These are phyloP conservation scores for Alternaria gansuensis DNA, from an alignment of 2,329 filamentous ascomycete species.

Conservation along the genomic window DNA sequence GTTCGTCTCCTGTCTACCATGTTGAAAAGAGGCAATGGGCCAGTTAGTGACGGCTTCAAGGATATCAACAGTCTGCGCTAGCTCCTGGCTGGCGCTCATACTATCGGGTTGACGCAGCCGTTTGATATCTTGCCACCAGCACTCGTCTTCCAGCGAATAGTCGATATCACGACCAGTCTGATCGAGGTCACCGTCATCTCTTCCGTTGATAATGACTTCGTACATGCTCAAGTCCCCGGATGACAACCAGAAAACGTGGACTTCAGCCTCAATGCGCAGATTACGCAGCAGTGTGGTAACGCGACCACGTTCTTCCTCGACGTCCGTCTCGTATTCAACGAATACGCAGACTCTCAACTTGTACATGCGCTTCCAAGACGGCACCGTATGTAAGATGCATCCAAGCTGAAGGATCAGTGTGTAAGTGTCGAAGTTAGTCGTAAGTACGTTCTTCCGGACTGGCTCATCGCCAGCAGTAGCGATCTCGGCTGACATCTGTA, in stretches of 20 bases:
- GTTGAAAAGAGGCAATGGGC: slow-evolving; percentile 64
- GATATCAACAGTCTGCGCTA: slow-evolving; percentile 57
- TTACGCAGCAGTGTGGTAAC: slow-evolving; percentile 80
- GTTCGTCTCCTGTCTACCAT: slow-evolving; percentile 56
- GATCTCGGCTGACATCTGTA: slow-evolving; percentile 90
- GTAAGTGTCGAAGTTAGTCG: slow-evolving; percentile 92
- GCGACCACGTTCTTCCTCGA: slow-evolving; percentile 77
- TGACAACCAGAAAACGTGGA: slow-evolving; percentile 83
- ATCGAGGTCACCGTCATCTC: slow-evolving; percentile 59
- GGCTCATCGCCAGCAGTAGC: slow-evolving; percentile 61
- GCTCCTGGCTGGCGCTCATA: slow-evolving; percentile 55
- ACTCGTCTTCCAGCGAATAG: slow-evolving; percentile 72
- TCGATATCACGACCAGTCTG: slow-evolving; percentile 70
- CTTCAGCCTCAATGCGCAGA: slow-evolving; percentile 78
- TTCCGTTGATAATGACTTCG: slow-evolving; percentile 78
- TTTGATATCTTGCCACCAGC: slow-evolving; percentile 84
- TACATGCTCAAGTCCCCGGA: slow-evolving; percentile 77
- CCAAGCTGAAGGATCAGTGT: slow-evolving; percentile 86
- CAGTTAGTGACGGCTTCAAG: slow-evolving; percentile 58
- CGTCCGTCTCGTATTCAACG: slow-evolving; percentile 86
- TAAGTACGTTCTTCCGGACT: slow-evolving; percentile 69
- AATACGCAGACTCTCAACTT: slow-evolving; percentile 82
- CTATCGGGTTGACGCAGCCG: slow-evolving; percentile 53
- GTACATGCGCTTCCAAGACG: slow-evolving; percentile 79
- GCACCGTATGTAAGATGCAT: slow-evolving; percentile 82